Conservation (phyloP, 768 basidiomycete species). For the Mrakia hoshinonis region DNA sequence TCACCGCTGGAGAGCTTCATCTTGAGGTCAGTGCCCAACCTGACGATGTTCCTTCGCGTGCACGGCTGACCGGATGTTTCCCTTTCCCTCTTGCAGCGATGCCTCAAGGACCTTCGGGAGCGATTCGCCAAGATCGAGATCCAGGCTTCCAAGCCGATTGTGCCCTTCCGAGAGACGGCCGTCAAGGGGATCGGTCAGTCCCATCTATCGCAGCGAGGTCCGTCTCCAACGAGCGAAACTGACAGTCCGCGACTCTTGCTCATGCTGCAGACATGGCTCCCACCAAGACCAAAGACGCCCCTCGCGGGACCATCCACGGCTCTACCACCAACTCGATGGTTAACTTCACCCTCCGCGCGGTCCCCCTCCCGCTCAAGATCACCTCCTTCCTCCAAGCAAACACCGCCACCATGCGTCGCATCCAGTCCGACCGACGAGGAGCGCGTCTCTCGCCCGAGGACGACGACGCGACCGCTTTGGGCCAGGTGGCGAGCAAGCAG, state of each 20-base stretch:
- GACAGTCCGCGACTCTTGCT: too few species aligned
- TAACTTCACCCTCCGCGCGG: constrained; percentile 72
- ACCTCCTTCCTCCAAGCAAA: constrained; percentile 72
- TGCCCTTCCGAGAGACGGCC: constrained; percentile 94
- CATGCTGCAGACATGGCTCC: constrained; percentile 67
- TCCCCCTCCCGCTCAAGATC: constrained; percentile 63
- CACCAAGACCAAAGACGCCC: constrained; percentile 58
- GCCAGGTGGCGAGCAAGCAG: constrained; percentile 28
- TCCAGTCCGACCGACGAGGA: constrained; percentile 50
- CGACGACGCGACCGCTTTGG: constrained; percentile 31
- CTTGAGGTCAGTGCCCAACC: constrained; percentile 57
- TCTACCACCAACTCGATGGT: constrained; percentile 61
- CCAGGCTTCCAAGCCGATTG: constrained; percentile 87
- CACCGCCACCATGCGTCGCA: constrained; percentile 52
- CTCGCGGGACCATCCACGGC: constrained; percentile 69
- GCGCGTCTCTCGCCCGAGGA: constrained; percentile 32
- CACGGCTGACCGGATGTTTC: not conserved
- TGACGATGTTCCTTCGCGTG: not conserved
- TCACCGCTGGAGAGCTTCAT: constrained; percentile 92
- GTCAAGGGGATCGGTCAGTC: constrained; percentile 62
- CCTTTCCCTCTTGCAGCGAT: constrained; percentile 52
- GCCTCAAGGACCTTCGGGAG: constrained; percentile 90
- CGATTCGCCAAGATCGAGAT: constrained; percentile 89
- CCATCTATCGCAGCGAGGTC: too few species aligned
- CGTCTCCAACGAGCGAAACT: constrained; percentile 27